These are phyloP conservation scores for Globisporangium splendens DNA, from an alignment of 352 stramenopile species.

Conservation along the genomic window DNA sequence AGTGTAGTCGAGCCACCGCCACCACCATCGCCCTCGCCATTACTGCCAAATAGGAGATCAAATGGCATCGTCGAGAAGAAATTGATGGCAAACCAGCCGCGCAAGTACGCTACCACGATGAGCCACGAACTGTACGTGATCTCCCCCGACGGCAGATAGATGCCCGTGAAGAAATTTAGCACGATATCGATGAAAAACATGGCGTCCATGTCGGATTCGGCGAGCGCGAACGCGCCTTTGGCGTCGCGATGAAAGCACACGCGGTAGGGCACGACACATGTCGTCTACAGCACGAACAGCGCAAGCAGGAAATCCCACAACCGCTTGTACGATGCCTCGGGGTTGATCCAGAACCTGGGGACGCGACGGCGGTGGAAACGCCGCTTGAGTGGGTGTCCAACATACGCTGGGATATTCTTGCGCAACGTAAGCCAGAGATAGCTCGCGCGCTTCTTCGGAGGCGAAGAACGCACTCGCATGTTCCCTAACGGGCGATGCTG, in stretches of 20 bases:
- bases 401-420: slow-evolving; percentile 50
- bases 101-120: slow-evolving; percentile 59
- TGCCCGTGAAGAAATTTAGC: slow-evolving; percentile 77
- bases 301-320: slow-evolving; percentile 68
- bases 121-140: slow-evolving; percentile 48
- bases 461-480: neutral
- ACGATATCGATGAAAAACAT: slow-evolving; percentile 72
- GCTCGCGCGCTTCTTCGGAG: slow-evolving; percentile 26
- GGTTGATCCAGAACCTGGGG: slow-evolving; percentile 59
- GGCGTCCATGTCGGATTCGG: slow-evolving; percentile 65
- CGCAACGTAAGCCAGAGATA: slow-evolving; percentile 48
- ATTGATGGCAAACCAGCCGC: slow-evolving; percentile 78
- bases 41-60: slow-evolving; percentile 44
- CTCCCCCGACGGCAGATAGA: slow-evolving; percentile 58
- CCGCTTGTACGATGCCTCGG: slow-evolving; percentile 48
- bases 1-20: slow-evolving; percentile 34
- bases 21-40: slow-evolving; percentile 6
- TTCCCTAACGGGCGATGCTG: neutral
- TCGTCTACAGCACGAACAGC: slow-evolving; percentile 73
- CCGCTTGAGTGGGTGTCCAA: slow-evolving; percentile 27
- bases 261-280: slow-evolving; percentile 65
- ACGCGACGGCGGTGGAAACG: slow-evolving; percentile 24
- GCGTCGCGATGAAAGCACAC: slow-evolving; percentile 76
- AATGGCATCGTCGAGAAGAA: slow-evolving; percentile 85
- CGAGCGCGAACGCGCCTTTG: slow-evolving; percentile 29